phyloP scores from a whole-genome alignment of 2,329 filamentous ascomycete genomes.

The Leptodontidium sp. region DNA sequence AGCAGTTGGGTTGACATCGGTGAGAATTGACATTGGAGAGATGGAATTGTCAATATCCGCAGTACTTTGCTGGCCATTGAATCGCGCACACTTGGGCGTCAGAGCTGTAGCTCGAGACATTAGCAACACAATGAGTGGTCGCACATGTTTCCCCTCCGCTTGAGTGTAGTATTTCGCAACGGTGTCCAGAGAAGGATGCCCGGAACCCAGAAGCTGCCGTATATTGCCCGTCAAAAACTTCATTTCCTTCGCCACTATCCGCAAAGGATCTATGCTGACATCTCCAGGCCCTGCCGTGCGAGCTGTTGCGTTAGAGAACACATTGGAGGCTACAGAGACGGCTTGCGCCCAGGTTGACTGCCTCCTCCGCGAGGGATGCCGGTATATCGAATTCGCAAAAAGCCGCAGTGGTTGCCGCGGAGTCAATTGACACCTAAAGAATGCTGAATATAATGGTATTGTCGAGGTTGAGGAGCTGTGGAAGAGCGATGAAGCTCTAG shows the following conservation, averaged over 20 bases:
- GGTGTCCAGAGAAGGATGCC: constrained; percentile 91
- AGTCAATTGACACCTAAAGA: constrained; percentile 50
- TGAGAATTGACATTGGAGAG: constrained; percentile 68
- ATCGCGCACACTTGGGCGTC: constrained; percentile 67
- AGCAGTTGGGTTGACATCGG: constrained; percentile 81
- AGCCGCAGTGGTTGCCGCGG: constrained; percentile 24
- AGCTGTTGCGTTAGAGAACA: constrained; percentile 71
- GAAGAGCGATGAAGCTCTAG: constrained; percentile 58
- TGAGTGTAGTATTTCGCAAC: constrained; percentile 98
- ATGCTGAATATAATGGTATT: constrained; percentile 50
- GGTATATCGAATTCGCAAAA: constrained; percentile 36
- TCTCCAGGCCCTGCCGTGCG: constrained; percentile 66
- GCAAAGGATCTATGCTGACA: constrained; percentile 85
- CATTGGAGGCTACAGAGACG: constrained; percentile 73
- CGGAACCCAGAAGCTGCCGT: constrained; percentile 88
- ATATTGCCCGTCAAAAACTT: constrained; percentile 96
- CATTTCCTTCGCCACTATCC: constrained; percentile 94
- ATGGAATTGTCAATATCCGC: constrained; percentile 66
- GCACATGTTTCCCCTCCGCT: constrained; percentile 94
- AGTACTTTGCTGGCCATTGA: constrained; percentile 44
- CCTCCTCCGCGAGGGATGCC: constrained; percentile 53
- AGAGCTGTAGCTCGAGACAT: constrained; percentile 95
- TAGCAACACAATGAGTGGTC: constrained; percentile 91
- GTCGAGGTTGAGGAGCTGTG: constrained; percentile 48
- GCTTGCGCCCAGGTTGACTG: constrained; percentile 80